These are phyloP conservation scores for Coemansia sp. DNA, from an alignment of 192 early-diverging fungal species.

Conservation along the genomic window DNA sequence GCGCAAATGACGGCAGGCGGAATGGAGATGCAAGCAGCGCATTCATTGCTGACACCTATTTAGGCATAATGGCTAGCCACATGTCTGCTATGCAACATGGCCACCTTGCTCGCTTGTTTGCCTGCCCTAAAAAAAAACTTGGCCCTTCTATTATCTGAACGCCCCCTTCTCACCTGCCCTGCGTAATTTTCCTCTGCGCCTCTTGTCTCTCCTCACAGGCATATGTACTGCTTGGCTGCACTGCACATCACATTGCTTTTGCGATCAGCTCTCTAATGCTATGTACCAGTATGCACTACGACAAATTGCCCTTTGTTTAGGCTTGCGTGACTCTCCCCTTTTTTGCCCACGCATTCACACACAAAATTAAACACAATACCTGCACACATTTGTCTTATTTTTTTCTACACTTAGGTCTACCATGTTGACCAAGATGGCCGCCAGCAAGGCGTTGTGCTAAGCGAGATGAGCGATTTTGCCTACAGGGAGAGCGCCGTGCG, in stretches of 20 bases:
- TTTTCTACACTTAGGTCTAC: conserved; percentile 53
- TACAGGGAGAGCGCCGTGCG: conserved; percentile 73
- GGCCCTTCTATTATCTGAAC: not conserved
- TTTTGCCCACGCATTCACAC: not conserved
- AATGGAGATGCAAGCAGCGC: not conserved
- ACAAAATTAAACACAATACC: not conserved
- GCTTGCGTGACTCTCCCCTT: conserved; percentile 1
- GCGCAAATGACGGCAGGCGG: not conserved
- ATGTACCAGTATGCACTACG: conserved; percentile 6
- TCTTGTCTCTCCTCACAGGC: not conserved
- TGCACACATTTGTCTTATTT: not conserved
- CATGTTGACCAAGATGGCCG: conserved; percentile 76
- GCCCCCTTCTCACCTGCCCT: conserved; percentile 9
- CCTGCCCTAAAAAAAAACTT: not conserved
- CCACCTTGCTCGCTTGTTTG: conserved; percentile 1
- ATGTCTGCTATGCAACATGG: conserved; percentile 13
- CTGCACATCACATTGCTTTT: not conserved
- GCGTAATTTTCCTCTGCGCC: conserved; percentile 3
- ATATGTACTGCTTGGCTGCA: not conserved
- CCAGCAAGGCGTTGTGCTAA: conserved; percentile 79
- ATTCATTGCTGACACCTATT: conserved; percentile 41
- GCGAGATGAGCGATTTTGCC: conserved; percentile 80
- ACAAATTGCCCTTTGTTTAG: conserved; percentile 12
- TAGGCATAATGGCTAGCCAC: conserved; percentile 36
- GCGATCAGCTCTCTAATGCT: conserved; percentile 8